Conservation (phyloP, 805 yeast genomes). For the Starmerella vitae region DNA sequence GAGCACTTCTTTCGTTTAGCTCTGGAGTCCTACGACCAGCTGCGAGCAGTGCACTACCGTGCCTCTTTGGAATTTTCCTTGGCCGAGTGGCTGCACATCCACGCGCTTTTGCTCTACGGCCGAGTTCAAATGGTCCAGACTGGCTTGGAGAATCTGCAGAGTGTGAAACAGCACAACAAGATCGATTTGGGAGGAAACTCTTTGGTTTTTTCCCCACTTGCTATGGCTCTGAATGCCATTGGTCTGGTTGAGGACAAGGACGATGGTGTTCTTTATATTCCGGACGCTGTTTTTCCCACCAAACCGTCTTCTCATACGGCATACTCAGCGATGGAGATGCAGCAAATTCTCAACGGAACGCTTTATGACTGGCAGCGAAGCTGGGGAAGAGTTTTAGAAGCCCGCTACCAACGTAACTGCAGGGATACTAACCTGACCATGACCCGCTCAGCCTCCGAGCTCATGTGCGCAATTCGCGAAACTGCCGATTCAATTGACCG, state of each 20-base stretch:
- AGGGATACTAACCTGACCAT: background rate
- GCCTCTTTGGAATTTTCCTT: constrained; percentile 14
- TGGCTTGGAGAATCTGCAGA: background rate
- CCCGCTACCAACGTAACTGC: constrained; percentile 8
- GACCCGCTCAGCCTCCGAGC: constrained; percentile 13
- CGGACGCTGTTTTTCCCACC: constrained; percentile 11
- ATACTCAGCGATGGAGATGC: constrained; percentile 6
- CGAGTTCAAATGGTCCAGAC: constrained; percentile 8
- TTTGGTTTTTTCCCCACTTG: constrained; percentile 11
- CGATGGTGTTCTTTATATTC: constrained; percentile 9
- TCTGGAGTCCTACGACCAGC: constrained; percentile 12
- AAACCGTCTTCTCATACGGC: background rate
- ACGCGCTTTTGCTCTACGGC: constrained; percentile 15
- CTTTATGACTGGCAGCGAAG: constrained; percentile 17
- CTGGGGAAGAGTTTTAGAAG: constrained; percentile 13
- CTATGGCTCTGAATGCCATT: constrained; percentile 7
- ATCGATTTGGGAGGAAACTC: constrained; percentile 7
- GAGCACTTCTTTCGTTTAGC: constrained; percentile 16
- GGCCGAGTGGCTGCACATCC: constrained; percentile 18
- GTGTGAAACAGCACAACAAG: constrained; percentile 5
- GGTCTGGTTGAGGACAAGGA: constrained; percentile 13
- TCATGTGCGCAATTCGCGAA: constrained; percentile 8
- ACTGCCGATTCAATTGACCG: constrained; percentile 5
- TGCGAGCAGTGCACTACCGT: constrained; percentile 12
- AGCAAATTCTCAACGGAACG: constrained; percentile 12